Base-by-base conservation (phyloP, 2,329 filamentous ascomycete species). In the Rutstroemia sp. region DNA sequence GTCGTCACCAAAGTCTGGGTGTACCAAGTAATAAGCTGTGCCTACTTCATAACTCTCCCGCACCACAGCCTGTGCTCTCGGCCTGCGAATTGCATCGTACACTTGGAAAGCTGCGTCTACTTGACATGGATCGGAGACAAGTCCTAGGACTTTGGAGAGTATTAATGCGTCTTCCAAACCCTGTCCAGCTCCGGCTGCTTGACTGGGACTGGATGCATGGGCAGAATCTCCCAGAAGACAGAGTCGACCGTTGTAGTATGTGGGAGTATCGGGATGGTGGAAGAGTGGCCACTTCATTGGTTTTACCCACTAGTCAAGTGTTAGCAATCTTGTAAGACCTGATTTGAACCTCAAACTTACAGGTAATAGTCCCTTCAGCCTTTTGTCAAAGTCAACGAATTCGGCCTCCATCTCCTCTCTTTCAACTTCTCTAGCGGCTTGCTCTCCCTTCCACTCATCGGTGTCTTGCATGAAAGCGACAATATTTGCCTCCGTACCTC, bases 211-310 rank as follows among this genome's bases (percentile, higher is more conserved):
- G 44, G 78, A 78, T 0, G 80, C 80, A 64, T 86, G 82, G 0
- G 82, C 82, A 0, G 81, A 80, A 63, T 86, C 82, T 7, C 82
- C 83, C 0, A 80, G 67, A 1, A 84, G 72, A 47, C 72, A 74
- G 17, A 78, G 64, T 1, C 74, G 69, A 5, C 71, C 70, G 6
- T 70, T 70, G 58, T 69, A 70, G 39, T 73, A 78, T 4, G 56
- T 61, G 48, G 61, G 64, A n/a, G 59, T 62, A 2, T 75, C 72
- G 5, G 71, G 71, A 3, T 62, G 60, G 38, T 60, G 44, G 46
- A 60, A 60, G 7, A 60, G 50, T 16, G 60, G 57, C 60, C 60
- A 62, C 48, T 56, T 57, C 48, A 56, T 54, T 34, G 58, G 60
- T 21, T 59, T 62, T 9, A 57, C 54, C 17, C 57, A 60, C 57